These are phyloP conservation scores for Eimeria necatrix DNA, from an alignment of 169 alveolate species.

Conservation along the genomic window DNA sequence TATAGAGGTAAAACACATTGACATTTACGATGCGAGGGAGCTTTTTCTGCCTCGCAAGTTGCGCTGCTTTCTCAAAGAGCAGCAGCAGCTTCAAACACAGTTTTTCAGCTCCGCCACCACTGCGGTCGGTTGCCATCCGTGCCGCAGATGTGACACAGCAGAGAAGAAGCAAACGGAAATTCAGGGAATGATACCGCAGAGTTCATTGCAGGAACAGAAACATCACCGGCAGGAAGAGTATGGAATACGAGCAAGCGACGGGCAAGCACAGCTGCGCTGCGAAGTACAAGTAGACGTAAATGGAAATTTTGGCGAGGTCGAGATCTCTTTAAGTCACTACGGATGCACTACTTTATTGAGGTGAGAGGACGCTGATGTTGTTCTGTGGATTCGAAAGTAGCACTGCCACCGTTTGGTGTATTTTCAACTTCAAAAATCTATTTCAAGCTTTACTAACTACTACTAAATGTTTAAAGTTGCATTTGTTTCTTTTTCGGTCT, in stretches of 20 bases:
- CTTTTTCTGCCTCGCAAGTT: background rate
- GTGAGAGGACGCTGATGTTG: background rate
- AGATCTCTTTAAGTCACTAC: slow-evolving; percentile 12
- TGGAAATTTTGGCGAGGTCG: slow-evolving; percentile 40
- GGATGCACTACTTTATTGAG: slow-evolving; percentile 58
- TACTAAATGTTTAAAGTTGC: no score
- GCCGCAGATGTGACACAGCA: background rate
- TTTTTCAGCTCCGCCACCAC: background rate
- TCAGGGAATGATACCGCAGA: background rate
- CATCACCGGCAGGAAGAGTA: background rate
- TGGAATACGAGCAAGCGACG: background rate
- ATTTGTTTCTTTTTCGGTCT: background rate
- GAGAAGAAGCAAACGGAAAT: background rate
- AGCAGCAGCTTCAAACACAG: background rate
- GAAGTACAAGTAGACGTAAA: slow-evolving; percentile 20
- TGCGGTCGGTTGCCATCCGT: background rate
- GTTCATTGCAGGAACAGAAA: background rate
- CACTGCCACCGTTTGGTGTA: background rate
- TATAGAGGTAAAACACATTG: slow-evolving; percentile 33
- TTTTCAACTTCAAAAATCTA: no score
- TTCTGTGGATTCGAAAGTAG: background rate
- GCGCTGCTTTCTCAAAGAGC: background rate
- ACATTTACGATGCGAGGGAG: background rate
- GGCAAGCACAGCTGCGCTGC: slow-evolving; percentile 1
- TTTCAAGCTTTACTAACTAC: no score